Conservation (phyloP, 2,329 filamentous ascomycete species). For the Onygena corvina region DNA sequence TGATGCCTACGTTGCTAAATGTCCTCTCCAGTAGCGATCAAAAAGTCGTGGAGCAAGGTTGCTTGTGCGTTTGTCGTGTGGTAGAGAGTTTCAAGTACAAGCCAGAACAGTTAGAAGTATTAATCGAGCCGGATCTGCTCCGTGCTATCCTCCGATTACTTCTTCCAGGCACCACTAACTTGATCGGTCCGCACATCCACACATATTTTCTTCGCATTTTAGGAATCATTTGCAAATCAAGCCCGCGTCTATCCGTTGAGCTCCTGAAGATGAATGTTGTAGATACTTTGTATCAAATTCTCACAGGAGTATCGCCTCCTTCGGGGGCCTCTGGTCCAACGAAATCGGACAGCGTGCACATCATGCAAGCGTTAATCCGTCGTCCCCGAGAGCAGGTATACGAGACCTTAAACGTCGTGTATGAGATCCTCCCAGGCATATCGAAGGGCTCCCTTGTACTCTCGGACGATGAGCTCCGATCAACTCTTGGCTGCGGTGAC, state of each 20-base stretch:
- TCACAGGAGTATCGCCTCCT: constrained; percentile 90
- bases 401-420: constrained; percentile 94
- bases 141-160: constrained; percentile 75
- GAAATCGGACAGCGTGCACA: constrained; percentile 89
- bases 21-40: constrained; percentile 88
- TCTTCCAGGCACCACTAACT: constrained; percentile 84
- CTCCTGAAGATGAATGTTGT: constrained; percentile 94
- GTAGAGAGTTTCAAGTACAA: constrained; percentile 94
- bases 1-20: constrained; percentile 89
- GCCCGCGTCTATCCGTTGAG: constrained; percentile 74
- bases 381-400: constrained; percentile 90
- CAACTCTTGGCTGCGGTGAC: constrained; percentile 39
- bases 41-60: constrained; percentile 91
- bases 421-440: constrained; percentile 74
- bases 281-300: constrained; percentile 91
- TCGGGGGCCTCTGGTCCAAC: constrained; percentile 49
- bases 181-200: constrained; percentile 88
- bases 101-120: constrained; percentile 75
- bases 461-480: constrained; percentile 36
- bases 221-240: constrained; percentile 79
- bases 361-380: constrained; percentile 97
- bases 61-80: constrained; percentile 85
- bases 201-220: constrained; percentile 90
- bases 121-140: constrained; percentile 79
- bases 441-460: constrained; percentile 45